Conservation (phyloP, 2,329 filamentous ascomycete genomes). For the Cercospora sp. region DNA sequence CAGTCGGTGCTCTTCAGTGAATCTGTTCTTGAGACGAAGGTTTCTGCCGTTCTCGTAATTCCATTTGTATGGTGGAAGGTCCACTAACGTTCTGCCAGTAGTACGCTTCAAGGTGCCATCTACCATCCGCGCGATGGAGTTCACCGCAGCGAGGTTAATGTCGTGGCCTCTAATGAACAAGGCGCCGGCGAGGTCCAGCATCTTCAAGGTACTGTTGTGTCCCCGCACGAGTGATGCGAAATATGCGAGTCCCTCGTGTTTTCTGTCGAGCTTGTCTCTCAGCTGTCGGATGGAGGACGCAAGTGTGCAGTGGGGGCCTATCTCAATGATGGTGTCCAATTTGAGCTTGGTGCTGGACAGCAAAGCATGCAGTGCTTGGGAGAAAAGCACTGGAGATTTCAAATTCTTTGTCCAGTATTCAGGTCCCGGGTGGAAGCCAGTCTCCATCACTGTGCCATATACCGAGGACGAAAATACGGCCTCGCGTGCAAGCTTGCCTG, state of each 20-base stretch:
- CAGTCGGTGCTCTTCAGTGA: constrained; percentile 6
- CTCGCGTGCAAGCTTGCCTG: not conserved
- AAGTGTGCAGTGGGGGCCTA: not conserved
- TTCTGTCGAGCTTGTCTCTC: not conserved
- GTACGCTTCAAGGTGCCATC: not conserved
- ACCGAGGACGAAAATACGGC: not conserved
- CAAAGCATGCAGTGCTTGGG: not conserved
- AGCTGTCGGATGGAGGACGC: not conserved
- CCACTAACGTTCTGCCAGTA: not conserved
- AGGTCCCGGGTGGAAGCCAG: not conserved
- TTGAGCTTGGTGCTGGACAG: not conserved
- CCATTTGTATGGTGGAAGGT: not conserved
- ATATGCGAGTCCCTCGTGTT: not conserved
- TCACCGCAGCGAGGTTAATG: not conserved
- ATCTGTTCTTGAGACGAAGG: not conserved
- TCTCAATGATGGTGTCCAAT: not conserved
- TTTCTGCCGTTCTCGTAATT: not conserved
- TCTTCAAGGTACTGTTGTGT: not conserved
- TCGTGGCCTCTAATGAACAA: not conserved
- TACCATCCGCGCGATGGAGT: not conserved
- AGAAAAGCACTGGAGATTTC: constrained; percentile 2
- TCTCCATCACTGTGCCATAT: not conserved
- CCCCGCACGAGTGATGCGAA: not conserved
- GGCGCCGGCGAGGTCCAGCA: not conserved
- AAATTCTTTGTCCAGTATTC: constrained; percentile 8